Evolutionary conservation across 331 rosid genomes (phyloP).

Genomic region (Spiraea crenata): DNA sequence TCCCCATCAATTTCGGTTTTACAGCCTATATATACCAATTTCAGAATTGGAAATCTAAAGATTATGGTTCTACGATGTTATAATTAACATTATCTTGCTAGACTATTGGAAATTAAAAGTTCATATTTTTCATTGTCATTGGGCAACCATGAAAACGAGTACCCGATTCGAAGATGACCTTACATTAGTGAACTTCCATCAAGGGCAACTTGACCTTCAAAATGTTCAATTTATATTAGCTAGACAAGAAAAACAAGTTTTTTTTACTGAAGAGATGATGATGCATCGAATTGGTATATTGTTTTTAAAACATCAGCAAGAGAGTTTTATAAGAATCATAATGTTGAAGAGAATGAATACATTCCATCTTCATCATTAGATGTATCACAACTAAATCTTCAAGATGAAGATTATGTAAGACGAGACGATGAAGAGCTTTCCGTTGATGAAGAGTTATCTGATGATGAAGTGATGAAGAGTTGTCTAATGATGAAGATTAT

Average conservation of each 20-base stretch:
- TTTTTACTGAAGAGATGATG: background rate
- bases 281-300: background rate
- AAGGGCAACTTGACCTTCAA: background rate
- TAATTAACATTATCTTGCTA: background rate
- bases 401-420: no score
- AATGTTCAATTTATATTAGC: slow-evolving; percentile 1
- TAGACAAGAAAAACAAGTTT: background rate
- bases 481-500: no score
- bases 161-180: background rate
- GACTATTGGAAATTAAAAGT: background rate
- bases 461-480: no score
- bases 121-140: slow-evolving; percentile 1
- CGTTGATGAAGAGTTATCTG: no score
- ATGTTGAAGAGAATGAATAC: no score
- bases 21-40: no score
- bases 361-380: no score
- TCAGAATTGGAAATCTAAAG: no score
- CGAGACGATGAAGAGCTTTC: no score
- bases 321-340: background rate
- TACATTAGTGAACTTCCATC: background rate
- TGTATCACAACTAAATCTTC: no score
- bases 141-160: background rate
- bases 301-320: background rate
- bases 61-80: background rate
- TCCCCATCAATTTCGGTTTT: no score